Evolutionary conservation across 1,284 basidiomycete species (phyloP), one percentile per base, ranked within the genome.

Genomic region (Takashimella tepidaria): DNA sequence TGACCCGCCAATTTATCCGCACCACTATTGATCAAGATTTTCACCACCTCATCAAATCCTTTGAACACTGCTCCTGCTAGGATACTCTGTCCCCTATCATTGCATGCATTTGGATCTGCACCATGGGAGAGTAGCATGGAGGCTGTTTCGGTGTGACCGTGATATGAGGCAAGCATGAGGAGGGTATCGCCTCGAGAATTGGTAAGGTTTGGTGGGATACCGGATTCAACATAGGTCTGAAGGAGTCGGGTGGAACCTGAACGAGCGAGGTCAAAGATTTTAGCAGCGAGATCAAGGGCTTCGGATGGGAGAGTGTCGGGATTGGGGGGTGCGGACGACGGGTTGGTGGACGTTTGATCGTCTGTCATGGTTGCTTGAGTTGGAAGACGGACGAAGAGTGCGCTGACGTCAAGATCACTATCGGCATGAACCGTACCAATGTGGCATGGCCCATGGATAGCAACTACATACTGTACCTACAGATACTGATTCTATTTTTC

Each of bases 1-100:
- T 78, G 80, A 3, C 89, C 89, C 2, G 79, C 62, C 43, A 82
- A 75, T 1, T 86, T 83, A 72, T 90, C 82, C 0, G 88, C 88
- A 0, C 85, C 85, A 5, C 78, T 80, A 31, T 80, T 79, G 24
- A 84, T 70, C 10, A 92, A 78, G 3, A 78, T 73, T 10, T 76
- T 76, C 0, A 88, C 84, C 41, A 91, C 79, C 1, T 83, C 83
- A 51, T 83, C 80, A 63, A 79, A 72, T 3, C 77, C 78, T 64
- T 92, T 92, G 78, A 90, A 92, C 1, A 91, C 83, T 0, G 87
- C 88, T 3, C 89, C 89, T 1, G 89, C 86, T 6, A 92, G 73
- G 25, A 87, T 84, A n/a, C 85, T 85, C 67, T 92, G 89, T 0
- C 83, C 84, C 3, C 82, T 79, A 58, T 87, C 87, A 69, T 92